Evolutionary conservation across 2,329 filamentous ascomycete genomes (phyloP).

Genomic region (Macrophomina pseudophaseolina): DNA sequence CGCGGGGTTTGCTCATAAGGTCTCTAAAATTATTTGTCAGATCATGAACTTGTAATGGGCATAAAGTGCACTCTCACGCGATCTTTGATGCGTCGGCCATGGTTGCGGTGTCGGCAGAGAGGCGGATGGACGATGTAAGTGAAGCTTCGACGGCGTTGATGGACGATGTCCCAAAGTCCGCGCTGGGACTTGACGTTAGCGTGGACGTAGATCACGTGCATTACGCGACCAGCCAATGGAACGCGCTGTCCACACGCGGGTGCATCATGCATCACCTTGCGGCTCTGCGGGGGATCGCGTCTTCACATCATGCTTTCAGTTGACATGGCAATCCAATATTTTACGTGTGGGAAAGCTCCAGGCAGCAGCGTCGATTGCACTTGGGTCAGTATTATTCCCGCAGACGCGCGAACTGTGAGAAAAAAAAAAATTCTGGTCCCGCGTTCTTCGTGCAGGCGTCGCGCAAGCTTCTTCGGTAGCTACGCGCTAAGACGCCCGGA

Average conservation of each 20-base stretch:
- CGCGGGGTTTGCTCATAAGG: conserved; percentile 84
- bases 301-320: not conserved
- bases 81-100: conserved; percentile 48
- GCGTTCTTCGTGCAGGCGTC: not conserved
- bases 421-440: not conserved
- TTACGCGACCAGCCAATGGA: conserved; percentile 1
- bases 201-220: not conserved
- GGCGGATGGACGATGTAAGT: not conserved
- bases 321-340: not conserved
- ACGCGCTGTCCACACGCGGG: not conserved
- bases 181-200: not conserved
- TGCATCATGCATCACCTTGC: conserved; percentile 1
- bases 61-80: conserved; percentile 40
- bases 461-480: conserved; percentile 12
- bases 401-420: not conserved
- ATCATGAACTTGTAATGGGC: not conserved
- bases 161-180: conserved; percentile 4
- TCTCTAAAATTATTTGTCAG: conserved; percentile 64
- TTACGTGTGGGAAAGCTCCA: not conserved
- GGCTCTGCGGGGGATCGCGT: conserved; percentile 10
- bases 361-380: not conserved
- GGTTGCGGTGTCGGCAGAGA: conserved; percentile 12
- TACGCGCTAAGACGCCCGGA: conserved; percentile 7
- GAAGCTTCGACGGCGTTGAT: conserved; percentile 20
- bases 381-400: not conserved